Evolutionary conservation across 176 grass and related monocot genomes (phyloP).

Genomic region (Carex myosuroides): DNA sequence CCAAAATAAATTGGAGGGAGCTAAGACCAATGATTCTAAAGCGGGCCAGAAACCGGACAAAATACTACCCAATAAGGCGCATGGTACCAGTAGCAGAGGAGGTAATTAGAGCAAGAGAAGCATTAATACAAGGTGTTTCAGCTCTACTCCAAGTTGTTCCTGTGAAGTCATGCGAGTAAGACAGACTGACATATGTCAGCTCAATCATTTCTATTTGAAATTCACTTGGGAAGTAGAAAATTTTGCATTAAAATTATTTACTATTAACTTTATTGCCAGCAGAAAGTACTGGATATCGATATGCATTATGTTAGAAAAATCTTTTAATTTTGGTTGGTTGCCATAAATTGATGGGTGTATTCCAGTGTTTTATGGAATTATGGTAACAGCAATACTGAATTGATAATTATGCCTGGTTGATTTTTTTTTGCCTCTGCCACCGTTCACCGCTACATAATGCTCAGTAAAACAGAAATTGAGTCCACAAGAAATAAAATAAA

Average conservation of each 20-base stretch:
- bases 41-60: constrained; percentile 56
- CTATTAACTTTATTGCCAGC: not conserved
- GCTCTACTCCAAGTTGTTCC: constrained; percentile 46
- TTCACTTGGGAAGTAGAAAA: not conserved
- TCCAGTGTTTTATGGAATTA: not conserved
- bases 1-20: constrained; percentile 70
- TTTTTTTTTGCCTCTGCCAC: not conserved
- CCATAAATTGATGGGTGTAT: not conserved
- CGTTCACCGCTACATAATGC: too few species aligned
- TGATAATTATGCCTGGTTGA: not conserved
- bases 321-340: not conserved
- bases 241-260: not conserved
- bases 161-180: constrained; percentile 86
- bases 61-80: constrained; percentile 57
- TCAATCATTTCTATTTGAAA: not conserved
- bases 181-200: not conserved
- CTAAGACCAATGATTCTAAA: constrained; percentile 85
- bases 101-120: constrained; percentile 50
- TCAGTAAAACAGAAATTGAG: not conserved
- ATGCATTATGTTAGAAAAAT: not conserved
- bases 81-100: constrained; percentile 79
- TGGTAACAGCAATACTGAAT: not conserved
- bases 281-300: not conserved
- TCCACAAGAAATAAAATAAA: not conserved
- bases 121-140: constrained; percentile 48